Evolutionary conservation across 1,139 yeast species (phyloP).

Genomic region (Hyphopichia pseudoburtonii): DNA sequence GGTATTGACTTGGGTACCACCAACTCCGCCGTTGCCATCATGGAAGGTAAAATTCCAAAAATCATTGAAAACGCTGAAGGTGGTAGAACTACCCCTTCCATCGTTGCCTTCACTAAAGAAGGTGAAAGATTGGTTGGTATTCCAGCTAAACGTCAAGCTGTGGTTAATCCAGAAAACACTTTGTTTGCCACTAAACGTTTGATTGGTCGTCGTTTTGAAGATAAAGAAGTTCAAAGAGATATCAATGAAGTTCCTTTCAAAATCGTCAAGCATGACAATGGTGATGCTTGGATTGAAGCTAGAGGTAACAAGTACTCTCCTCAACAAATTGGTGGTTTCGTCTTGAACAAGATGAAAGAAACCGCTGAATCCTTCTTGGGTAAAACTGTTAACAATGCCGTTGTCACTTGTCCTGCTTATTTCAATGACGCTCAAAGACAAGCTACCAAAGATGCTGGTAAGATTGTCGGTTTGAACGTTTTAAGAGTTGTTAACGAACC

Average conservation of each 20-base stretch:
- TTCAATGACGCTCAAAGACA: slow-evolving; percentile 98
- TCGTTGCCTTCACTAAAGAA: slow-evolving; percentile 92
- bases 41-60: slow-evolving; percentile 96
- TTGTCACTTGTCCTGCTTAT: slow-evolving; percentile 96
- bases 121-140: slow-evolving; percentile 89
- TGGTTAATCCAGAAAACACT: slow-evolving; percentile 93
- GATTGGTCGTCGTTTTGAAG: slow-evolving; percentile 97
- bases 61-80: slow-evolving; percentile 98
- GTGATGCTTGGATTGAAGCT: slow-evolving; percentile 99
- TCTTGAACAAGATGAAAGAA: slow-evolving; percentile 95
- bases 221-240: slow-evolving; percentile 94
- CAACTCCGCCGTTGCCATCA: slow-evolving; percentile 97
- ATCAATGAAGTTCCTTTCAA: slow-evolving; percentile 96
- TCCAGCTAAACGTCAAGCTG: slow-evolving; percentile 96
- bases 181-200: slow-evolving; percentile 92
- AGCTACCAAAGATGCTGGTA: slow-evolving; percentile 98
- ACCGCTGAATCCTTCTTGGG: slow-evolving; percentile 92
- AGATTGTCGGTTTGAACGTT: slow-evolving; percentile 93
- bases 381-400: slow-evolving; percentile 81
- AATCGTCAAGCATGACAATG: slow-evolving; percentile 92
- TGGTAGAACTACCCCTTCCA: slow-evolving; percentile 94
- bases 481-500: slow-evolving; percentile 98
- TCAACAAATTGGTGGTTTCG: slow-evolving; percentile 96
- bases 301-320: slow-evolving; percentile 93
- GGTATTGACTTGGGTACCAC: slow-evolving; percentile 99